These are phyloP conservation scores for Agaricales sp. DNA, from an alignment of 1,284 basidiomycete genomes.

Conservation along the genomic window DNA sequence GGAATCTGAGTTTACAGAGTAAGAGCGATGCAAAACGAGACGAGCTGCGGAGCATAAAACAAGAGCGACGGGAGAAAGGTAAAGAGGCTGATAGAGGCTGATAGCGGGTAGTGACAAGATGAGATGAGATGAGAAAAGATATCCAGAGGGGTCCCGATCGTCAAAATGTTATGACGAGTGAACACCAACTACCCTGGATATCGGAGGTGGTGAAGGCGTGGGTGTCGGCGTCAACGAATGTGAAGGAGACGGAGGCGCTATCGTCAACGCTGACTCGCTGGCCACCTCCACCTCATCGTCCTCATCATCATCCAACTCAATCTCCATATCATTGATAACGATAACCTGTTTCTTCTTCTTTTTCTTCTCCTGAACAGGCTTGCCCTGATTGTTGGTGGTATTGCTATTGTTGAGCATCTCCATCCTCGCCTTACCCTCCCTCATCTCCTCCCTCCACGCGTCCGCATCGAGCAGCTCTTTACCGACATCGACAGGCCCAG, in stretches of 20 bases:
- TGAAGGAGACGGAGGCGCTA: background rate
- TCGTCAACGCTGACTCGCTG: background rate
- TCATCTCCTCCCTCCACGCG: background rate
- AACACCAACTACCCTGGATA: background rate
- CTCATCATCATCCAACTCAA: slow-evolving; percentile 17
- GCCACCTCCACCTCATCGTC: slow-evolving; percentile 2
- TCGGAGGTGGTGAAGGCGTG: background rate
- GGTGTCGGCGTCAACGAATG: background rate
- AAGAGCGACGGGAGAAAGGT: background rate
- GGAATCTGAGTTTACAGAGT: background rate
- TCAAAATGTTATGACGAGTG: background rate
- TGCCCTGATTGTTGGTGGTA: background rate
- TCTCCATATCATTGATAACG: slow-evolving; percentile 20
- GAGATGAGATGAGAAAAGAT: background rate
- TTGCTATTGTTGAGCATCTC: background rate
- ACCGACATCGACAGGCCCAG: background rate
- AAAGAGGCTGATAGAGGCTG: background rate
- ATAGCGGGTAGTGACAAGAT: background rate
- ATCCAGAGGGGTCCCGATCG: background rate
- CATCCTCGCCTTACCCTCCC: background rate
- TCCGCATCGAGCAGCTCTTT: background rate
- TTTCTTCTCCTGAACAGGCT: slow-evolving; percentile 3
- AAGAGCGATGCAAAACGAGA: background rate
- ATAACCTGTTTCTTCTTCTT: slow-evolving; percentile 15
- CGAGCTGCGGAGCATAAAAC: background rate